Evolutionary conservation across 2,329 filamentous ascomycete species (phyloP).

Genomic region (Diaporthe velutina): DNA sequence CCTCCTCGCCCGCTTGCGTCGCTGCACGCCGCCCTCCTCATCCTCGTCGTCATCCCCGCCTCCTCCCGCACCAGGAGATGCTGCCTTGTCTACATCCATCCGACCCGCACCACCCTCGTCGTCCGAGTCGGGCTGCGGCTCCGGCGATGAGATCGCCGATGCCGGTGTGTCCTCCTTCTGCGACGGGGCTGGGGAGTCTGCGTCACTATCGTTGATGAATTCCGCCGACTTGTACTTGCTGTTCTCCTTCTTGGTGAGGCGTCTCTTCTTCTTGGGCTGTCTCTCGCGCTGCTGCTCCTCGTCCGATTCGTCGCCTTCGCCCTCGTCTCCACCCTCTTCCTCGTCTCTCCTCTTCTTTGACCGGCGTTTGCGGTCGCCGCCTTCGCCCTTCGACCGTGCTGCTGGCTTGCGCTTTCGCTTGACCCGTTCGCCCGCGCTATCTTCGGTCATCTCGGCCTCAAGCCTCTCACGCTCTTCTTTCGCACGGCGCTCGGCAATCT

Average conservation of each 20-base stretch:
- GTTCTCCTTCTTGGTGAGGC: conserved; percentile 63
- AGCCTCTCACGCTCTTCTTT: conserved; percentile 78
- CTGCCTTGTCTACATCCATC: conserved; percentile 66
- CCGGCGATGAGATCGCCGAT: conserved; percentile 38
- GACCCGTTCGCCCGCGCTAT: conserved; percentile 82
- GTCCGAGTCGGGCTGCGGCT: conserved; percentile 46
- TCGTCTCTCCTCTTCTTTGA: conserved; percentile 68
- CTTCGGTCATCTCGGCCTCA: conserved; percentile 84
- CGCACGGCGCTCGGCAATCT: conserved; percentile 76
- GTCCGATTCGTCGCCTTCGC: conserved; percentile 61
- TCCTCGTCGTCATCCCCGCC: conserved; percentile 60
- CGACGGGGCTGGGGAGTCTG: conserved; percentile 52
- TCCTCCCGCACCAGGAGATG: conserved; percentile 24
- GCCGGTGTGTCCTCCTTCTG: conserved; percentile 44
- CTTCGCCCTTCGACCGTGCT: conserved; percentile 47
- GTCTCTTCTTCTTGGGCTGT: conserved; percentile 73
- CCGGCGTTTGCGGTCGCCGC: conserved; percentile 54
- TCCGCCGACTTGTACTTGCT: conserved; percentile 89
- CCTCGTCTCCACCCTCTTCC: conserved; percentile 60
- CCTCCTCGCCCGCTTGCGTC: conserved; percentile 59
- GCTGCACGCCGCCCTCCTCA: conserved; percentile 57
- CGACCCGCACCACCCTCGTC: conserved; percentile 53
- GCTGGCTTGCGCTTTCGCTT: conserved; percentile 79
- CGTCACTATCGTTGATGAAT: conserved; percentile 83
- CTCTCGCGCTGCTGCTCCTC: conserved; percentile 62